A percentile compares a stretch with the other conserved stretches of the same genome.
phyloP scores from a whole-genome alignment of 352 stramenopile genomes.

The Thraustotheca clavata region DNA sequence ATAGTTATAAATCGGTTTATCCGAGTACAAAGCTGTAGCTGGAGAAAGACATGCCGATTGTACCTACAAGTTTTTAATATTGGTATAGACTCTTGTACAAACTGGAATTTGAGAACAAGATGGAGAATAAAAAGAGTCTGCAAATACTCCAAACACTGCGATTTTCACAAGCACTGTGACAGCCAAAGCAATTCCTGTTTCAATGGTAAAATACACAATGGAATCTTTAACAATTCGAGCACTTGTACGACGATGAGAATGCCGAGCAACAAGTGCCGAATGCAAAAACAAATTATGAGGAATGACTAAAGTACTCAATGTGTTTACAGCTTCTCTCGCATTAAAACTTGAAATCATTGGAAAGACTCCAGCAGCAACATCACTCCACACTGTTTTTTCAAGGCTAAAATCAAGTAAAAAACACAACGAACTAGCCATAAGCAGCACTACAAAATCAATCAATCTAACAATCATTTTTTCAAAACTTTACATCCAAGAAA shows the following conservation, averaged over 20 bases:
- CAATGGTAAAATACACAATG: constrained; percentile 82
- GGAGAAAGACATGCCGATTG: constrained; percentile 36
- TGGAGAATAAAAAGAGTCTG: constrained; percentile 78
- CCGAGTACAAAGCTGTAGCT: constrained; percentile 38
- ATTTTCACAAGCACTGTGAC: constrained; percentile 89
- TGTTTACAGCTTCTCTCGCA: constrained; percentile 56
- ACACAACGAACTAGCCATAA: constrained; percentile 79
- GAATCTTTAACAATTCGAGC: constrained; percentile 37
- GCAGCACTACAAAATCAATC: constrained; percentile 70
- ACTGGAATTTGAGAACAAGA: constrained; percentile 40
- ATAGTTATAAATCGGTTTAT: constrained; percentile 40
- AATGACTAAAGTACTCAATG: constrained; percentile 82
- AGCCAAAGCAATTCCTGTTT: constrained; percentile 71
- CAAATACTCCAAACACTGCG: constrained; percentile 83
- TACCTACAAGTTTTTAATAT: too few species aligned
- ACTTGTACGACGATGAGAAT: constrained; percentile 22
- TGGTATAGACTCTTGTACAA: constrained; percentile 46
- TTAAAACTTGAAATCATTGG: constrained; percentile 54
- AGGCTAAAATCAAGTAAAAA: constrained; percentile 83
- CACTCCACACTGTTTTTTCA: constrained; percentile 43
- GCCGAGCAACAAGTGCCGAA: constrained; percentile 40
- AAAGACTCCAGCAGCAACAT: constrained; percentile 66
- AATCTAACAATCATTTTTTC: too few species aligned
- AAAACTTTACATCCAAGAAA: too few species aligned
- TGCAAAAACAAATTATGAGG: constrained; percentile 82